These are phyloP conservation scores for Parmelia sp. DNA, from an alignment of 495 filamentous ascomycete genomes.

Conservation along the genomic window DNA sequence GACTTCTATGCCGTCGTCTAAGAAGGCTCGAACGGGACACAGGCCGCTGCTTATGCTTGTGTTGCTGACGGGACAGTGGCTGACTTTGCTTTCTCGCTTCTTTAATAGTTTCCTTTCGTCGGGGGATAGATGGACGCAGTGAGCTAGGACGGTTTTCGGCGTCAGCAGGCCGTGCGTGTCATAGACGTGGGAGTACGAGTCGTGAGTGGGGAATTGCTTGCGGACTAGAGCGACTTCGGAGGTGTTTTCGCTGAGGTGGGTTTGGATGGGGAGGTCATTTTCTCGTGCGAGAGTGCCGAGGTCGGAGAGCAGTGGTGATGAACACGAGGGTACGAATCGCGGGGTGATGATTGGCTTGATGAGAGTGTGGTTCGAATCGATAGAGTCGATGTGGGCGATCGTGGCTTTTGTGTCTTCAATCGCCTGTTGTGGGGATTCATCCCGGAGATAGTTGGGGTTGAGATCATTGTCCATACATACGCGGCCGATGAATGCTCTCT, in stretches of 20 bases:
- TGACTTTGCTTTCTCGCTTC: conserved; percentile 54
- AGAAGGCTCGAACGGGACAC: conserved; percentile 61
- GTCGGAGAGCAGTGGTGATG: conserved; percentile 46
- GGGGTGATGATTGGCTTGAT: conserved; percentile 81
- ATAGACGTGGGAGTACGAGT: conserved; percentile 72
- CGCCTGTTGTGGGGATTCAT: conserved; percentile 52
- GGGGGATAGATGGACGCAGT: conserved; percentile 68
- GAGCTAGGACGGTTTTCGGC: conserved; percentile 63
- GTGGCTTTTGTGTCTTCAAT: conserved; percentile 51
- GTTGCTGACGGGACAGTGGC: conserved; percentile 85
- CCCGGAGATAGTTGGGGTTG: conserved; percentile 68
- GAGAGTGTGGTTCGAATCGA: conserved; percentile 58
- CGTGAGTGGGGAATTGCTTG: conserved; percentile 58
- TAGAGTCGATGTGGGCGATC: conserved; percentile 58
- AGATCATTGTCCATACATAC: conserved; percentile 78
- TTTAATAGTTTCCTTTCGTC: conserved; percentile 59
- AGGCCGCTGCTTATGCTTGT: conserved; percentile 68
- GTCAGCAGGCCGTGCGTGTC: conserved; percentile 64
- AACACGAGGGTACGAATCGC: conserved; percentile 78
- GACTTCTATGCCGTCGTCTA: conserved; percentile 68
- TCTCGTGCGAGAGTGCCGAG: conserved; percentile 60
- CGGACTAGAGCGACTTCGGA: conserved; percentile 60
- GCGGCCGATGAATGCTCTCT: conserved; percentile 84
- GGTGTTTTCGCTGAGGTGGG: conserved; percentile 83
- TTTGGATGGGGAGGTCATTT: conserved; percentile 63